phyloP scores from a whole-genome alignment of 2,329 filamentous ascomycete species.

The Diplodia sapinea region DNA sequence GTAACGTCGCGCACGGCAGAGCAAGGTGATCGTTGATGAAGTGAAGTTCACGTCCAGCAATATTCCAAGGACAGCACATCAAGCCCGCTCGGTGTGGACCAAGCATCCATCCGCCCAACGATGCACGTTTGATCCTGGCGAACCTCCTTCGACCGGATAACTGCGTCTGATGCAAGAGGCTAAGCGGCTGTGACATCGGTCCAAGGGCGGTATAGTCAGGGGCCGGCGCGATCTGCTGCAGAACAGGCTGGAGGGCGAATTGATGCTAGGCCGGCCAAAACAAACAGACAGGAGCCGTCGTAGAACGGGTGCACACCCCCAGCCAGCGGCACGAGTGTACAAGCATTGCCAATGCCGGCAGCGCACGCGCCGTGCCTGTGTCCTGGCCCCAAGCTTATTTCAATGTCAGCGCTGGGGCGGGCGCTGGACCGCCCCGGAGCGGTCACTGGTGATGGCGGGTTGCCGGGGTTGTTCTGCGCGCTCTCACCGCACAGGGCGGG shows the following conservation, averaged over 20 bases:
- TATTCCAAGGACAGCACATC: not conserved
- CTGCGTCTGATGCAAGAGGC: not conserved
- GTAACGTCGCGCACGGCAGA: conserved; percentile 16
- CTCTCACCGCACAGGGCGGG: conserved; percentile 20
- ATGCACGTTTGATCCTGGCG: conserved; percentile 12
- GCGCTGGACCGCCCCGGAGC: not conserved
- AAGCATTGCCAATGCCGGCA: conserved; percentile 19
- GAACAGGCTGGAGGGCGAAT: not conserved
- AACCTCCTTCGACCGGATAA: conserved; percentile 1
- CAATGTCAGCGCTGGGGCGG: conserved; percentile 16
- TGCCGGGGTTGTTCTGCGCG: conserved; percentile 2
- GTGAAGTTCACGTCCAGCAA: not conserved
- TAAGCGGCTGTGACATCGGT: not conserved
- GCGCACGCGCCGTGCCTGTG: conserved; percentile 20
- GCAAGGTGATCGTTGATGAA: not conserved
- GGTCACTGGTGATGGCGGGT: not conserved
- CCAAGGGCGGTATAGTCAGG: not conserved
- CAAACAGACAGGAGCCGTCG: not conserved
- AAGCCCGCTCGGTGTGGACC: conserved; percentile 7
- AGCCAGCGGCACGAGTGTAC: conserved; percentile 10
- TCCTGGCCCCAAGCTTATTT: conserved; percentile 20
- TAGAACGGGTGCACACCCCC: conserved; percentile 3
- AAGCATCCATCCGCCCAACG: conserved; percentile 4
- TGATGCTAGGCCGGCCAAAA: not conserved
- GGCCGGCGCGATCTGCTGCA: not conserved